Conservation (phyloP, 2,329 filamentous ascomycete genomes). For the Tetracladium maxilliforme region DNA sequence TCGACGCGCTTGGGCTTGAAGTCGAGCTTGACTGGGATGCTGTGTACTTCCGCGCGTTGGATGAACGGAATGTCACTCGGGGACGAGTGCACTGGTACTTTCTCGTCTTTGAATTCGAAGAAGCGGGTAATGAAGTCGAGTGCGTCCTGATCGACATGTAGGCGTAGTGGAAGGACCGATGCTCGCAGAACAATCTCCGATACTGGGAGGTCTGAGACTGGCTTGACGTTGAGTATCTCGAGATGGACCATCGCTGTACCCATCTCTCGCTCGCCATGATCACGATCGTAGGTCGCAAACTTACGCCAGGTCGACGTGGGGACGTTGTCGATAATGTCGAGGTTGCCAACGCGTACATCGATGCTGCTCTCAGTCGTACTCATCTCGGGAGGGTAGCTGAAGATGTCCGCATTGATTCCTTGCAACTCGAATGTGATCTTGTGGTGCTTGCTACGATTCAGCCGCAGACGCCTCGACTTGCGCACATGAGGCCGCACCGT, state of each 20-base stretch:
- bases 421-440: slow-evolving; percentile 92
- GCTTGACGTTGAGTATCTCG: slow-evolving; percentile 77
- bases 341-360: slow-evolving; percentile 65
- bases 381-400: slow-evolving; percentile 61
- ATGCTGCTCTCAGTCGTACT: slow-evolving; percentile 80
- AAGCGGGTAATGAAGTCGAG: slow-evolving; percentile 94
- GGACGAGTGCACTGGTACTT: slow-evolving; percentile 33
- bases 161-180: slow-evolving; percentile 65
- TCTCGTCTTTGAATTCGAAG: slow-evolving; percentile 91
- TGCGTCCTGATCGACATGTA: slow-evolving; percentile 95
- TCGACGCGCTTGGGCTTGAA: slow-evolving; percentile 99
- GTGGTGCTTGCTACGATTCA: slow-evolving; percentile 76
- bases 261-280: slow-evolving; percentile 74
- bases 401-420: slow-evolving; percentile 68
- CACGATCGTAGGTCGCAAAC: slow-evolving; percentile 86
- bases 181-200: slow-evolving; percentile 78
- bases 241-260: slow-evolving; percentile 82
- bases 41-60: slow-evolving; percentile 76
- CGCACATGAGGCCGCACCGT: slow-evolving; percentile 18
- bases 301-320: slow-evolving; percentile 97
- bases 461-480: slow-evolving; percentile 46
- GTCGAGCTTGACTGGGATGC: slow-evolving; percentile 73
- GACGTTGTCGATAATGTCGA: slow-evolving; percentile 89
- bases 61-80: slow-evolving; percentile 71
- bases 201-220: slow-evolving; percentile 68